Conservation (phyloP, 176 grass and related monocot species). For the Musa schizocarpa region DNA sequence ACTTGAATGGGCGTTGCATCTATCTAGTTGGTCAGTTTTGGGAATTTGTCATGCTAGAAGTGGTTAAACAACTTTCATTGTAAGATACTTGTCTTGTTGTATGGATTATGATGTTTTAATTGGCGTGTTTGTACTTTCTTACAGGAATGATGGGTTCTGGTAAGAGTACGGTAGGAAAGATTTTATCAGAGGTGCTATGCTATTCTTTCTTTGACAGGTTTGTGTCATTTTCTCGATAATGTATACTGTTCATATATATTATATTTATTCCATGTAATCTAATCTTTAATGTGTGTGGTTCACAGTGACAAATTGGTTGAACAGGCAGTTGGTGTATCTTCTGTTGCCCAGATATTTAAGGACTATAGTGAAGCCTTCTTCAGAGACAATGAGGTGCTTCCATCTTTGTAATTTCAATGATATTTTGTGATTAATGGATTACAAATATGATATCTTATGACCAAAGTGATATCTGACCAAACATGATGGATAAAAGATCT, state of each 20-base stretch:
- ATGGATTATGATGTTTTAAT: neutral
- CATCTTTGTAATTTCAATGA: neutral
- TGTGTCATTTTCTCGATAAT: slow-evolving; percentile 19
- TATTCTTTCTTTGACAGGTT: slow-evolving; percentile 98
- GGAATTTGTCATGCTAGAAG: neutral
- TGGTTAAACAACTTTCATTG: neutral
- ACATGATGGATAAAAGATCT: too few relatives aligned
- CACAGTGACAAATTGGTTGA: slow-evolving; percentile 95
- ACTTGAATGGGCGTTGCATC: slow-evolving; percentile 60
- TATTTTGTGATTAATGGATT: too few relatives aligned
- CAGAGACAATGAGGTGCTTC: slow-evolving; percentile 80
- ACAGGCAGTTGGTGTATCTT: slow-evolving; percentile 82
- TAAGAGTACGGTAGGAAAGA: slow-evolving; percentile 97
- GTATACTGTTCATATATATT: slow-evolving; percentile 1
- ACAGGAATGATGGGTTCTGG: slow-evolving; percentile 99
- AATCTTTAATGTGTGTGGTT: slow-evolving; percentile 21
- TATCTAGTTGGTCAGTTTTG: slow-evolving; percentile 66
- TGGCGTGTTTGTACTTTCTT: neutral
- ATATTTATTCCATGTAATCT: slow-evolving; percentile 4
- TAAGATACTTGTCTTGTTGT: neutral
- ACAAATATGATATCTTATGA: too few relatives aligned
- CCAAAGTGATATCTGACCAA: too few relatives aligned
- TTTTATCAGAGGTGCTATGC: slow-evolving; percentile 78
- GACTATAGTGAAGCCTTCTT: slow-evolving; percentile 92
- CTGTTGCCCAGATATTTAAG: slow-evolving; percentile 93